phyloP scores from a whole-genome alignment of 2,329 filamentous ascomycete species.

The Chrysoporthe cubensis region DNA sequence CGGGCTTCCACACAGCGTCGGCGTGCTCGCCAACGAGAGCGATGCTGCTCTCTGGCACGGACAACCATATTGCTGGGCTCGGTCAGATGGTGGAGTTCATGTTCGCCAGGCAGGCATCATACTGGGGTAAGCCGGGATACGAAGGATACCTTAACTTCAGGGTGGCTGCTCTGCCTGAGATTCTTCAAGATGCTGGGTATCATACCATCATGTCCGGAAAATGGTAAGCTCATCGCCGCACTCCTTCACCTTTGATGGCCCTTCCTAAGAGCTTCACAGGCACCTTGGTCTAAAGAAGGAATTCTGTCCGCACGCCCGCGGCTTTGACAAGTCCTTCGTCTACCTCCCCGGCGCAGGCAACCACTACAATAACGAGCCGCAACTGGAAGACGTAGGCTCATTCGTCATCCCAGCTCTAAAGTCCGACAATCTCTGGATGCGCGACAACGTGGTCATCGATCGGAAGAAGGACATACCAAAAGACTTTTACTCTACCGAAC shows the following conservation, averaged over 20 bases:
- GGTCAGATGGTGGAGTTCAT: constrained; percentile 55
- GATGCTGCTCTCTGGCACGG: constrained; percentile 64
- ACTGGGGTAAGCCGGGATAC: constrained; percentile 34
- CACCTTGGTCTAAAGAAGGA: constrained; percentile 57
- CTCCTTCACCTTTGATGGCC: not conserved
- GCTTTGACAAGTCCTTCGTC: constrained; percentile 64
- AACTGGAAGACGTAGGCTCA: constrained; percentile 41
- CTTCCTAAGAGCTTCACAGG: constrained; percentile 30
- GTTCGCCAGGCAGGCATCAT: constrained; percentile 36
- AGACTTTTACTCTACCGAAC: constrained; percentile 55
- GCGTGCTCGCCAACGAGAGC: constrained; percentile 61
- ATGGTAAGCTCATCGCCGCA: constrained; percentile 11
- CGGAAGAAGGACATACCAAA: constrained; percentile 49
- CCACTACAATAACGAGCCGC: constrained; percentile 56
- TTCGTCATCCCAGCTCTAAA: constrained; percentile 40
- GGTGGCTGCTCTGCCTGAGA: constrained; percentile 36
- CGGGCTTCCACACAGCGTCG: constrained; percentile 61
- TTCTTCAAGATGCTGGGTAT: constrained; percentile 38
- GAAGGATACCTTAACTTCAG: constrained; percentile 39
- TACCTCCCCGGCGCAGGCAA: constrained; percentile 64
- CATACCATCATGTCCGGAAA: constrained; percentile 38
- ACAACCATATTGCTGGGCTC: constrained; percentile 58
- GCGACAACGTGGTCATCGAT: constrained; percentile 43
- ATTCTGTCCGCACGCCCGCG: constrained; percentile 56
- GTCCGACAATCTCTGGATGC: constrained; percentile 43